Evolutionary conservation across 2,329 filamentous ascomycete genomes (phyloP).

Genomic region (Berkeleyomyces rouxiae): DNA sequence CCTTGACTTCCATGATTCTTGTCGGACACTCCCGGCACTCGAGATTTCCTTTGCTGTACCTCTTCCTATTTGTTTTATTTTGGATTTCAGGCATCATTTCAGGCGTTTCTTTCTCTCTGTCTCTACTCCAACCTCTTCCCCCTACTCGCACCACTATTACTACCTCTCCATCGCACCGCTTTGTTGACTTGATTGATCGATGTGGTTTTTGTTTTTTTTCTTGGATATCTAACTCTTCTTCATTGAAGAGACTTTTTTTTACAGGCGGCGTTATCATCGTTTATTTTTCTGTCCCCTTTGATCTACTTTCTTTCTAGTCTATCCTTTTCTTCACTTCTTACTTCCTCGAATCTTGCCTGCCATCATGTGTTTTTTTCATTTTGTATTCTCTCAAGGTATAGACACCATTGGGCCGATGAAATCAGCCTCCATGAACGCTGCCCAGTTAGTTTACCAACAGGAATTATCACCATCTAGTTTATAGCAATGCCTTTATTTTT

Average conservation of each 20-base stretch:
- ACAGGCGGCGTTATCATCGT: constrained; percentile 12
- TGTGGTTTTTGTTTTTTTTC: constrained; percentile 9
- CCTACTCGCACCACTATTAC: not conserved
- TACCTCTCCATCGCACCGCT: not conserved
- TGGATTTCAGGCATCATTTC: constrained; percentile 12
- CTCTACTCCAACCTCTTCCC: not conserved
- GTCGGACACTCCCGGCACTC: constrained; percentile 5
- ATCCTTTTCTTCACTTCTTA: constrained; percentile 5
- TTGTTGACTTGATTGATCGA: constrained; percentile 1
- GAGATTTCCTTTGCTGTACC: constrained; percentile 10
- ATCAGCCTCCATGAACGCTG: not conserved
- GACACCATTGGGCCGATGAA: not conserved
- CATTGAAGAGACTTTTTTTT: constrained; percentile 7
- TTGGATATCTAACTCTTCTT: constrained; percentile 12
- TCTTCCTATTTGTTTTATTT: constrained; percentile 9
- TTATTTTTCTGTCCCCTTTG: constrained; percentile 3
- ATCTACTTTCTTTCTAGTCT: constrained; percentile 8
- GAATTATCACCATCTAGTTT: not conserved
- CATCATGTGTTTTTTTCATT: not conserved
- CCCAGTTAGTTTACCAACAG: not conserved
- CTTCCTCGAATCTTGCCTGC: not conserved
- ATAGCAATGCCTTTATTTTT: not conserved
- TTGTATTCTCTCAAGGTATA: not conserved
- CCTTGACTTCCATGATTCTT: constrained; percentile 7
- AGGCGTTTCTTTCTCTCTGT: constrained; percentile 10